Evolutionary conservation across 2,329 filamentous ascomycete genomes (phyloP).

Genomic region (Cercospora sp.): DNA sequence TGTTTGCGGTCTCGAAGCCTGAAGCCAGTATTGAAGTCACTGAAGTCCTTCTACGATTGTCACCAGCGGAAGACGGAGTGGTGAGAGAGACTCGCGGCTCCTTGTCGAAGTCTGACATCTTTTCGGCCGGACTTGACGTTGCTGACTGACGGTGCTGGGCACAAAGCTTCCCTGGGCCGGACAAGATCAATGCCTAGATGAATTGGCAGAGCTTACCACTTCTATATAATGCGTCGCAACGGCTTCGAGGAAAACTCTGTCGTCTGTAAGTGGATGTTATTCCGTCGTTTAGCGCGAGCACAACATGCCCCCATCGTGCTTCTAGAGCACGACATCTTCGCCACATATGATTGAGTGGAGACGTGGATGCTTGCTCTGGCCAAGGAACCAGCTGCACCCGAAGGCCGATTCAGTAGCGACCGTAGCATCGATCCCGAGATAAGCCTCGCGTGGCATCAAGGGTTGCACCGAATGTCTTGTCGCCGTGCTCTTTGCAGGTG

Average conservation of each 20-base stretch:
- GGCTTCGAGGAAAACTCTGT: not conserved
- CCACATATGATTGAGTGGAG: slow-evolving; percentile 9
- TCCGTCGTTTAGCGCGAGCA: not conserved
- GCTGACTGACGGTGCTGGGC: not conserved
- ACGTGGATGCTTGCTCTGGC: not conserved
- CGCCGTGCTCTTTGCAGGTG: not conserved
- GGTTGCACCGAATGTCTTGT: not conserved
- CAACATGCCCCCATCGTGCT: not conserved
- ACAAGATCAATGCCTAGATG: not conserved
- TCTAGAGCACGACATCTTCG: slow-evolving; percentile 13
- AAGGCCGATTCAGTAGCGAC: not conserved
- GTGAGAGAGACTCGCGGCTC: not conserved
- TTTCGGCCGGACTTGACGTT: not conserved
- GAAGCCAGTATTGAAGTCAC: not conserved
- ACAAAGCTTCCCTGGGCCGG: slow-evolving; percentile 18
- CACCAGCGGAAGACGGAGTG: not conserved
- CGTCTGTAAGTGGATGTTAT: not conserved
- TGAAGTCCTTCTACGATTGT: not conserved
- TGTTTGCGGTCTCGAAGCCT: not conserved
- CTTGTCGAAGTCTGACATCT: not conserved
- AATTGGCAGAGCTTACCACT: slow-evolving; percentile 8
- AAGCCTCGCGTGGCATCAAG: not conserved
- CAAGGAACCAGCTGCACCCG: not conserved
- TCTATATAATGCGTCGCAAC: not conserved
- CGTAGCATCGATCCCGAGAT: not conserved